Evolutionary conservation across 2,329 filamentous ascomycete genomes (phyloP).

Genomic region (Penicillium aurantiogriseum): DNA sequence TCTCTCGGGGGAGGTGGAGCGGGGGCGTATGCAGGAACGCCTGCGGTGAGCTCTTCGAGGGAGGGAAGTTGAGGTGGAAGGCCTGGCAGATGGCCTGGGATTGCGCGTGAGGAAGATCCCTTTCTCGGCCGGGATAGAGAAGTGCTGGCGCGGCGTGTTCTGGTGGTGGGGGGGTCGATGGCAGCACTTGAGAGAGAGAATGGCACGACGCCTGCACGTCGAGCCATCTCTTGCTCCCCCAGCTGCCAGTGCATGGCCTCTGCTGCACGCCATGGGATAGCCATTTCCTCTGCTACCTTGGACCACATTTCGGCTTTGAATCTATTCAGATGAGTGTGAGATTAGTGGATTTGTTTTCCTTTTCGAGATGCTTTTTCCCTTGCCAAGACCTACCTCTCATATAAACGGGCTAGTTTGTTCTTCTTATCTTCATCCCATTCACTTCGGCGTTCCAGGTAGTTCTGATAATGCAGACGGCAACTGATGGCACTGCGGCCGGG

Average conservation of each 20-base stretch:
- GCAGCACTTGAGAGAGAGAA: conserved; percentile 68
- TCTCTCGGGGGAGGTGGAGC: conserved; percentile 37
- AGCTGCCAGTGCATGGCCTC: conserved; percentile 99
- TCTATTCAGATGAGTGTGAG: conserved; percentile 49
- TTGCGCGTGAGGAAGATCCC: conserved; percentile 40
- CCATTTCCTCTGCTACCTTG: conserved; percentile 92
- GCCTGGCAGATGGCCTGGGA: conserved; percentile 25
- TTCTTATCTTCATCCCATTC: conserved; percentile 98
- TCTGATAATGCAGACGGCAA: conserved; percentile 92
- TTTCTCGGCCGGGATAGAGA: conserved; percentile 42
- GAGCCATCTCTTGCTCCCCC: conserved; percentile 89
- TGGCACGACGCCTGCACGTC: conserved; percentile 82
- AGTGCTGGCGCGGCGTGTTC: conserved; percentile 39
- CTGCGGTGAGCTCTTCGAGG: conserved; percentile 48
- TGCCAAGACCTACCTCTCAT: conserved; percentile 73
- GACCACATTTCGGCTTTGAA: conserved; percentile 99
- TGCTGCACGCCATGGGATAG: conserved; percentile 88
- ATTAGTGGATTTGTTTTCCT: conserved; percentile 11
- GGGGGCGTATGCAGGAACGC: conserved; percentile 46
- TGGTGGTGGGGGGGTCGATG: conserved; percentile 46
- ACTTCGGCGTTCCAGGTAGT: conserved; percentile 87
- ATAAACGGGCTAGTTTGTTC: conserved; percentile 90
- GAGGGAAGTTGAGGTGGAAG: conserved; percentile 42
- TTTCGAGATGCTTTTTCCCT: neutral
- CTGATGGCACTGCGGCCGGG: conserved; percentile 91